A percentile compares a stretch with the other conserved stretches of the same genome.
These are phyloP conservation scores for Colletotrichum kahawae DNA, from an alignment of 2,329 filamentous ascomycete species.

Conservation along the genomic window DNA sequence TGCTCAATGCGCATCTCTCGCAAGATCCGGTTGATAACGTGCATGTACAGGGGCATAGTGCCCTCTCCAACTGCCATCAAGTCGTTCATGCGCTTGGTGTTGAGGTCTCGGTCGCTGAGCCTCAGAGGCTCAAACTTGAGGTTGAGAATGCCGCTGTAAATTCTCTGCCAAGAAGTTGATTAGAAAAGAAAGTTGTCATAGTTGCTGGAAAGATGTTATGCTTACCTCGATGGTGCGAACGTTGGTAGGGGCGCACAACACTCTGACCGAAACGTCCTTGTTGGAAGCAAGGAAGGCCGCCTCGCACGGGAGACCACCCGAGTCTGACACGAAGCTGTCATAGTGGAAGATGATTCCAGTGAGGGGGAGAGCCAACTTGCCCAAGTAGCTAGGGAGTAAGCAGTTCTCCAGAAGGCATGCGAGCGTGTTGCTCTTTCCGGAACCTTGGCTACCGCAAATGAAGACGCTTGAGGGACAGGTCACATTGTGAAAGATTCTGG, in stretches of 20 bases:
- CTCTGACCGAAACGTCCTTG: conserved; percentile 48
- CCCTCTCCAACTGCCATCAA: conserved; percentile 60
- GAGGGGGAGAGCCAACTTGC: conserved; percentile 54
- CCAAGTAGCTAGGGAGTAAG: conserved; percentile 49
- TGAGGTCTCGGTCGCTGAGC: conserved; percentile 57
- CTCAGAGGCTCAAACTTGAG: conserved; percentile 55
- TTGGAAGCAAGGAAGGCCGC: conserved; percentile 59
- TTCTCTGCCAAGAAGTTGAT: conserved; percentile 27
- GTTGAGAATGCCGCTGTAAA: conserved; percentile 47
- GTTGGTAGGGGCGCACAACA: conserved; percentile 62
- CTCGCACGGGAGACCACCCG: conserved; percentile 59
- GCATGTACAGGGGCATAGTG: conserved; percentile 60
- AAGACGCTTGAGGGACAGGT: conserved; percentile 61
- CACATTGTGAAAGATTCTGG: conserved; percentile 50
- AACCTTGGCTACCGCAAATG: conserved; percentile 69
- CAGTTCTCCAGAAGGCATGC: conserved; percentile 63
- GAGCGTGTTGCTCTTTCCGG: conserved; percentile 67
- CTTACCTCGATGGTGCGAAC: conserved; percentile 35
- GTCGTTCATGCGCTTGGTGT: conserved; percentile 62
- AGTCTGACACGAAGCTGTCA: conserved; percentile 57
- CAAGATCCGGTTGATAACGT: conserved; percentile 60
- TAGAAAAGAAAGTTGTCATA: not conserved
- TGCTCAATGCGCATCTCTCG: conserved; percentile 57
- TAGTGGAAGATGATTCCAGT: conserved; percentile 71
- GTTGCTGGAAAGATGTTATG: not conserved